Conservation (phyloP, 495 filamentous ascomycete genomes). For the Annulohypoxylon nitens region DNA sequence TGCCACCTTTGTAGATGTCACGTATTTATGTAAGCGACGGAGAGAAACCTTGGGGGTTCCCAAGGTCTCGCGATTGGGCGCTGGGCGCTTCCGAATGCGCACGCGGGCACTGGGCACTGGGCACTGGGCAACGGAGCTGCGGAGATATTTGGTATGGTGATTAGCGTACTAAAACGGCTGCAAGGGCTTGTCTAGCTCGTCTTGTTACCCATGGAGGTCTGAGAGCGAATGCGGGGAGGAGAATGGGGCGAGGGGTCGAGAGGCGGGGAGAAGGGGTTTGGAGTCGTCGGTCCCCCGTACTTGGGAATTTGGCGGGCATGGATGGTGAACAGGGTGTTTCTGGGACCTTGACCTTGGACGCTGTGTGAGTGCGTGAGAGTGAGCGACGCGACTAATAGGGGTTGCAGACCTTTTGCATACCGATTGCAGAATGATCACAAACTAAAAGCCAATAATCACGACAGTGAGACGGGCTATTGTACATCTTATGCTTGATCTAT, state of each 20-base stretch:
- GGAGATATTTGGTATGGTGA: conserved; percentile 39
- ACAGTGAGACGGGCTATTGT: conserved; percentile 24
- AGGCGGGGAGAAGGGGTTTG: conserved; percentile 16
- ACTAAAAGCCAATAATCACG: conserved; percentile 35
- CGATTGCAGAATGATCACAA: conserved; percentile 15
- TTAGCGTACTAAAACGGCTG: conserved; percentile 41
- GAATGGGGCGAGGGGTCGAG: conserved; percentile 29
- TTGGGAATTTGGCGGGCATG: conserved; percentile 32
- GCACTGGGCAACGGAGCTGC: conserved; percentile 44
- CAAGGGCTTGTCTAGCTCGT: conserved; percentile 27
- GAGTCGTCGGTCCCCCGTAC: conserved; percentile 21
- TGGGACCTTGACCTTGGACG: too few species aligned
- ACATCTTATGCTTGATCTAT: conserved; percentile 24
- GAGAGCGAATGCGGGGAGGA: conserved; percentile 40
- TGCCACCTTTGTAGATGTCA: conserved; percentile 11
- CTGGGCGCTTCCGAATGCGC: conserved; percentile 20
- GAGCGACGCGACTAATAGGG: conserved; percentile 37
- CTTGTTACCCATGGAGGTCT: neutral
- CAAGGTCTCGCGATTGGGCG: conserved; percentile 24
- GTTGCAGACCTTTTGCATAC: neutral
- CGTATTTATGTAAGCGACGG: conserved; percentile 22
- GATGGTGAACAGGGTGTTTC: neutral
- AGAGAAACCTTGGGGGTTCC: neutral
- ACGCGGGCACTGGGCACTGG: conserved; percentile 42
- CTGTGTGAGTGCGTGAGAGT: neutral